Evolutionary conservation across 148 eudicot genomes (phyloP).

Genomic region (Arbutus unedo): DNA sequence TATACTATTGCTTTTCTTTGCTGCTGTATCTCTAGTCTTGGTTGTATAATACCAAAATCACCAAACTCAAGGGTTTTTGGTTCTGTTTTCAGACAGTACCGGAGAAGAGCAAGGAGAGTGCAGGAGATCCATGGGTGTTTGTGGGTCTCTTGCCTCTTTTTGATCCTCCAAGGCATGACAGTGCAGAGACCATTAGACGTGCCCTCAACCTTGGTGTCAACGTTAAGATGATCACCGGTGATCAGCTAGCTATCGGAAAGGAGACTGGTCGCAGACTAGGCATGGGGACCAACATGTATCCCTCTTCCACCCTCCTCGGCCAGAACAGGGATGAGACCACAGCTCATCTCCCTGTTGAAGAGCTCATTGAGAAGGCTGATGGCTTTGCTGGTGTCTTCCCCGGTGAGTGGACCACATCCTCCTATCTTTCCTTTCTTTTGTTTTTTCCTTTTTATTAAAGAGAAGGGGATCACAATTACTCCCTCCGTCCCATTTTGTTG

Average conservation of each 20-base stretch:
- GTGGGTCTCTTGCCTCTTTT: constrained; percentile 72
- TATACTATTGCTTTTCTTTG: background rate
- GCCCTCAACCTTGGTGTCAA: constrained; percentile 80
- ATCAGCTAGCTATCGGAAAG: constrained; percentile 79
- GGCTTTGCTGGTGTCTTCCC: constrained; percentile 92
- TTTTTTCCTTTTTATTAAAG: background rate
- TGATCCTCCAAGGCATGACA: constrained; percentile 85
- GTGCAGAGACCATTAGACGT: constrained; percentile 76
- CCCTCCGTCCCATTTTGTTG: background rate
- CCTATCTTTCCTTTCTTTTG: background rate
- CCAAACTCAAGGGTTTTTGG: background rate
- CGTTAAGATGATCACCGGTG: constrained; percentile 94
- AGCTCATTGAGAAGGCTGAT: constrained; percentile 77
- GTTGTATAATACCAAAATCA: background rate
- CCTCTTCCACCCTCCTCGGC: constrained; percentile 79
- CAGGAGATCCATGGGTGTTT: constrained; percentile 70
- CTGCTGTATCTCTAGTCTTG: background rate
- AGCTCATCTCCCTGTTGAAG: constrained; percentile 63
- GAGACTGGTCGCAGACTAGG: constrained; percentile 86
- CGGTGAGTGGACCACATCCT: constrained; percentile 31
- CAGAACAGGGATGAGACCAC: constrained; percentile 54
- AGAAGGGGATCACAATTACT: background rate
- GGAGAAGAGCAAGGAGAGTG: constrained; percentile 67
- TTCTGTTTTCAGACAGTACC: constrained; percentile 41
- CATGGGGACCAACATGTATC: constrained; percentile 85